A percentile compares a stretch with the other conserved stretches of the same genome.
These are phyloP conservation scores for Taphrina pruni DNA, from an alignment of 1,139 yeast genomes.

Conservation along the genomic window DNA sequence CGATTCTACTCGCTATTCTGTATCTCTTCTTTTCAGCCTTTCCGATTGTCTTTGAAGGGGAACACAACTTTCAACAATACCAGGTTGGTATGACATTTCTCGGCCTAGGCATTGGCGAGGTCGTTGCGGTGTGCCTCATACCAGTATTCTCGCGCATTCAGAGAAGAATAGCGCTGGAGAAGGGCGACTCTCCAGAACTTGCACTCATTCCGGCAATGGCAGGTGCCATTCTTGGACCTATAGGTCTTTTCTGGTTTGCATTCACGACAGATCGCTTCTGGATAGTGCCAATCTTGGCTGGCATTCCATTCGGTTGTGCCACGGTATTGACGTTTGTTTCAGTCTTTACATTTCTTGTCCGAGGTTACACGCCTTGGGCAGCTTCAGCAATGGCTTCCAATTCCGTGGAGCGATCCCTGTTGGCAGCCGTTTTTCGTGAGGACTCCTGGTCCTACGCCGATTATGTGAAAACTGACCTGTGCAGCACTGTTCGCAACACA, in stretches of 20 bases:
- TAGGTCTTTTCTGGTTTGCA: slow-evolving; percentile 69
- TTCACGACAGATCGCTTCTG: slow-evolving; percentile 49
- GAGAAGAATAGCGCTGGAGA: slow-evolving; percentile 14
- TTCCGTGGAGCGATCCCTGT: slow-evolving; percentile 59
- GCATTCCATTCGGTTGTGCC: slow-evolving; percentile 83
- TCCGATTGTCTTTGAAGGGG: slow-evolving; percentile 61
- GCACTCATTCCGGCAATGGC: slow-evolving; percentile 60
- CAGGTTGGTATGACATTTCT: slow-evolving; percentile 61
- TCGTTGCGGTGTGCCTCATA: slow-evolving; percentile 47
- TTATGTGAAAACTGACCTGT: not conserved
- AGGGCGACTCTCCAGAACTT: slow-evolving; percentile 57
- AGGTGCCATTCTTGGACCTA: slow-evolving; percentile 59
- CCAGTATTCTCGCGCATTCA: slow-evolving; percentile 41
- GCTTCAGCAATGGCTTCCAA: slow-evolving; percentile 91
- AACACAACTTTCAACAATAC: slow-evolving; percentile 56
- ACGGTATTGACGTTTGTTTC: slow-evolving; percentile 66
- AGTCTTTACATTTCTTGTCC: slow-evolving; percentile 68
- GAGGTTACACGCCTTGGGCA: slow-evolving; percentile 68
- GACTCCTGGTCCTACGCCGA: slow-evolving; percentile 45
- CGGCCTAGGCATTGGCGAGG: slow-evolving; percentile 60
- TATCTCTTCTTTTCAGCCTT: slow-evolving; percentile 69
- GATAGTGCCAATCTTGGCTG: slow-evolving; percentile 74
- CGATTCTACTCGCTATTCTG: slow-evolving; percentile 64
- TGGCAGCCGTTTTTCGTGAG: slow-evolving; percentile 54
- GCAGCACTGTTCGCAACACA: slow-evolving; percentile 14